Evolutionary conservation across 768 basidiomycete species (phyloP), one percentile per base, ranked within the genome.

Genomic region (Mrakia frigida): DNA sequence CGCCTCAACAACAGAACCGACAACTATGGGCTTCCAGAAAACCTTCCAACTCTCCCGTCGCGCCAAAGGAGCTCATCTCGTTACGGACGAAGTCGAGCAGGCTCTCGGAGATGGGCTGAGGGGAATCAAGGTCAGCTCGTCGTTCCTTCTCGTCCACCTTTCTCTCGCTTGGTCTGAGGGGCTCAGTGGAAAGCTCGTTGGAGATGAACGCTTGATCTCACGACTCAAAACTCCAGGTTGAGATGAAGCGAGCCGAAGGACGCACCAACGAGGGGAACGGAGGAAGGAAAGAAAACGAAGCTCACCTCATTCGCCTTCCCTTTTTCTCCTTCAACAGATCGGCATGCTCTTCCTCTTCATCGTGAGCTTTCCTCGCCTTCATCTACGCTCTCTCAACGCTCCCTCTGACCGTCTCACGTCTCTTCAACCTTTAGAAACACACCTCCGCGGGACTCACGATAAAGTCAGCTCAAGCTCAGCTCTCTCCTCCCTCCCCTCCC

Each of bases 291-390:
- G 60, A 31, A 11, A 35, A 23, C 31, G 21, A 39, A 68, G 37
- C 65, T 68, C 65, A 71, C n/a, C 63, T 74, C 37, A 60, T 50
- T 74, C 37, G 43, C 41, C 41, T 65, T n/a, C 23, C 60, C 50
- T 2, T 35, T 39, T 16, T 6, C 41, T n/a, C 21, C 43, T 14
- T 21, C 11, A 25, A 14, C 74, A 94, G 90, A 87, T 90, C 79
- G 94, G 94, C 46, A 92, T 97, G 87, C 84, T 95, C 70, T 92
- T 90, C 83, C 87, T 97, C 50, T 93, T 93, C 84, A 92, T 96
- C 90, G 82, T 79, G 74, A 80, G 89, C 84, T 78, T 74, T 9
- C 9, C 74, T 31, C 18, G 6, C 33, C 3, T 21, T 37, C 61
- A 6, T 11, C 60, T n/a, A 21, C 61, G 6, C 56, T 28, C 9